A percentile compares a stretch with the other conserved stretches of the same genome.
These are phyloP conservation scores for Thuja plicata DNA, from an alignment of 83 land plant genomes.

Conservation along the genomic window DNA sequence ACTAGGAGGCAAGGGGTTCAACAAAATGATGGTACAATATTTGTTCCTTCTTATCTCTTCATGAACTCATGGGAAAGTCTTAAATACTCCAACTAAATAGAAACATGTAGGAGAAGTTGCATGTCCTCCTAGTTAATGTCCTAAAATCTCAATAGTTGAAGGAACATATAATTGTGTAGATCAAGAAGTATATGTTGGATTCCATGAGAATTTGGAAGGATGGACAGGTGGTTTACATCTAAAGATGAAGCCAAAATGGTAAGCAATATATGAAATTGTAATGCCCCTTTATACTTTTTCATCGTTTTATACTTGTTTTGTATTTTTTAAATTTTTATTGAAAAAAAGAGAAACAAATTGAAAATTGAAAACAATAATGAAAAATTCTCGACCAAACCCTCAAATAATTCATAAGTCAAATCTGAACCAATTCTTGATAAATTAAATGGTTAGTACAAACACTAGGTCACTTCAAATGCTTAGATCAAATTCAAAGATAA, in stretches of 20 bases:
- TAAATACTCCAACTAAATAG: conserved; percentile 51
- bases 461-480: too few relatives aligned
- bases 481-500: too few relatives aligned
- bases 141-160: conserved; percentile 52
- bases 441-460: too few relatives aligned
- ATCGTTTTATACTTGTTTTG: too few relatives aligned
- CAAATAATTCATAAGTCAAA: too few relatives aligned
- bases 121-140: conserved; percentile 46
- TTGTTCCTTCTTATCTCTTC: conserved; percentile 53
- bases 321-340: too few relatives aligned
- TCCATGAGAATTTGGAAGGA: conserved; percentile 40
- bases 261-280: neutral
- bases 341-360: too few relatives aligned
- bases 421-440: too few relatives aligned
- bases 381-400: too few relatives aligned
- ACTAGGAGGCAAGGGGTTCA: conserved; percentile 46
- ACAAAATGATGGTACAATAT: conserved; percentile 46
- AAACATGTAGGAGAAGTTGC: conserved; percentile 35
- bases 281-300: neutral
- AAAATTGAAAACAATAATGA: too few relatives aligned
- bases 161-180: conserved; percentile 46
- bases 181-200: conserved; percentile 35
- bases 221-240: conserved; percentile 31
- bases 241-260: conserved; percentile 54
- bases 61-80: conserved; percentile 60